phyloP scores from a whole-genome alignment of 306 rosid genomes.

The Argentina anserina region DNA sequence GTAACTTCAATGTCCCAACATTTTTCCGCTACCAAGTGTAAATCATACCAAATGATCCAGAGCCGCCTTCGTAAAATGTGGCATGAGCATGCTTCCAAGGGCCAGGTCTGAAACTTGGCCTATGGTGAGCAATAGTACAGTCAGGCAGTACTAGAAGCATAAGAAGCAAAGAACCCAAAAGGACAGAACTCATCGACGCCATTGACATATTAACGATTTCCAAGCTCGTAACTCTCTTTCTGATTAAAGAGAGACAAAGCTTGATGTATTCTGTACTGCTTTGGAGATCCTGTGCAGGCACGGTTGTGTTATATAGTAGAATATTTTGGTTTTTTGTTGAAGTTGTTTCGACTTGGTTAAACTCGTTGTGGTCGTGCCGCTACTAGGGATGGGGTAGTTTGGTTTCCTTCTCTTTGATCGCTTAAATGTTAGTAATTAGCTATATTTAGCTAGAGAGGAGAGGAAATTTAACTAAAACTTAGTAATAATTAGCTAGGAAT shows the following conservation, averaged over 20 bases:
- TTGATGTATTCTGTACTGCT: background rate
- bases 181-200: slow-evolving; percentile 18
- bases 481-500: too few relatives aligned
- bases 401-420: background rate
- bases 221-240: background rate
- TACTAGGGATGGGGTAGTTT: background rate
- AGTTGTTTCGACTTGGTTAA: background rate
- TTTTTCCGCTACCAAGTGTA: too few relatives aligned
- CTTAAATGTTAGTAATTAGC: too few relatives aligned
- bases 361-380: background rate
- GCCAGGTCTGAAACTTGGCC: slow-evolving; percentile 29
- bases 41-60: slow-evolving; percentile 49
- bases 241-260: background rate
- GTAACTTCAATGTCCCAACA: too few relatives aligned
- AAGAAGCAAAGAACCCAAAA: slow-evolving; percentile 3
- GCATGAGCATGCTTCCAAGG: slow-evolving; percentile 61
- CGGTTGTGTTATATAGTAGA: background rate
- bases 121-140: slow-evolving; percentile 2
- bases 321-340: slow-evolving; percentile 14
- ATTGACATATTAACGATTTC: background rate
- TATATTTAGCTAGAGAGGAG: too few relatives aligned
- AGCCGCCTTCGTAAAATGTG: slow-evolving; percentile 70
- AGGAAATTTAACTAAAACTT: too few relatives aligned
- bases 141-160: background rate
- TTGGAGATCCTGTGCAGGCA: background rate